phyloP scores from a whole-genome alignment of 164 flowering plant genomes.

The Piper betle region DNA sequence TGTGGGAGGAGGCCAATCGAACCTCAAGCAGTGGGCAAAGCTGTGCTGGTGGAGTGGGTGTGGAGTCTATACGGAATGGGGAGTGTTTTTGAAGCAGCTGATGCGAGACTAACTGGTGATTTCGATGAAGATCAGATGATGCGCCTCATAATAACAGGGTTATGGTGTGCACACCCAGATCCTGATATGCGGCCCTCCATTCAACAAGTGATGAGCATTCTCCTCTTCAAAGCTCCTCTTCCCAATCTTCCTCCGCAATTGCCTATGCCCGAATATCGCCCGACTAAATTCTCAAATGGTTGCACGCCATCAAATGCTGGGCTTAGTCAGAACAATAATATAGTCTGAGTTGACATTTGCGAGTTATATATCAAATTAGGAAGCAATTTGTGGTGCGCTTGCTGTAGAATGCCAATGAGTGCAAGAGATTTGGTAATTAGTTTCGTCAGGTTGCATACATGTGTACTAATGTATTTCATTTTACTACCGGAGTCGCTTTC shows the following conservation, averaged over 20 bases:
- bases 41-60: constrained; percentile 79
- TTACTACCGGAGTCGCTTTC: no score
- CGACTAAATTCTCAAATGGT: no score
- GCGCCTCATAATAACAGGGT: constrained; percentile 48
- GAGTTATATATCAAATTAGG: no score
- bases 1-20: constrained; percentile 76
- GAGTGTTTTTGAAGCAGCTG: constrained; percentile 42
- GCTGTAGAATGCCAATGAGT: no score
- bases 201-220: constrained; percentile 67
- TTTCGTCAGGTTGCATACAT: no score
- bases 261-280: not conserved
- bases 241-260: constrained; percentile 11
- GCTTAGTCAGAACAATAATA: no score
- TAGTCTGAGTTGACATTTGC: no score
- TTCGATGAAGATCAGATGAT: constrained; percentile 58
- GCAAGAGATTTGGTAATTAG: no score
- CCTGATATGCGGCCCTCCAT: constrained; percentile 60
- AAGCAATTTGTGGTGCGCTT: no score
- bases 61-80: constrained; percentile 63
- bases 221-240: constrained; percentile 49
- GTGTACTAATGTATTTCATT: no score
- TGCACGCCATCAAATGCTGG: no score
- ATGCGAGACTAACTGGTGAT: constrained; percentile 31
- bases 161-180: constrained; percentile 73
- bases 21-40: constrained; percentile 21